Evolutionary conservation across 768 basidiomycete species (phyloP).

Genomic region (Leccinellum luteum): DNA sequence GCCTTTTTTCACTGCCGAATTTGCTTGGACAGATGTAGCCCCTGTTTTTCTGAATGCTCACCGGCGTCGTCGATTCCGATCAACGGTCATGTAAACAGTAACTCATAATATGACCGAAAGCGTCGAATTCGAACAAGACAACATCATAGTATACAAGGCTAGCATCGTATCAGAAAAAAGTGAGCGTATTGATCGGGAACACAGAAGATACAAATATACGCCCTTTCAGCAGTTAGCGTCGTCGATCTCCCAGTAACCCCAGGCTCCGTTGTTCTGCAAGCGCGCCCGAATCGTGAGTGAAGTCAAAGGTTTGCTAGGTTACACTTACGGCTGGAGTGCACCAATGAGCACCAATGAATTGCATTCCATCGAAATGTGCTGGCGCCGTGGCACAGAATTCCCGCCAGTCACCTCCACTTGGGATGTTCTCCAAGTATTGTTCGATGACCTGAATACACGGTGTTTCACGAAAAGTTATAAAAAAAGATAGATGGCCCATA

Average conservation of each 20-base stretch:
- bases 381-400: not conserved
- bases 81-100: too few relatives aligned
- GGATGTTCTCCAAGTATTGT: not conserved
- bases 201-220: not conserved
- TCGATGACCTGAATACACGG: not conserved
- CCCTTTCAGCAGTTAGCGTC: not conserved
- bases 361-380: not conserved
- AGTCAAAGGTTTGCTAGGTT: not conserved
- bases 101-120: too few relatives aligned
- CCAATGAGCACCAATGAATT: not conserved
- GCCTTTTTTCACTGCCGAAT: too few relatives aligned
- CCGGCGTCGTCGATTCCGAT: too few relatives aligned
- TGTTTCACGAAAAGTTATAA: not conserved
- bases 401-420: not conserved
- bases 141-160: too few relatives aligned
- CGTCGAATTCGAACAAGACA: too few relatives aligned
- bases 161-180: too few relatives aligned
- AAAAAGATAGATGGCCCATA: not conserved
- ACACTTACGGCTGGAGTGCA: not conserved
- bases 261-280: not conserved
- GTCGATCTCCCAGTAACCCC: not conserved
- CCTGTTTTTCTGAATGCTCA: too few relatives aligned
- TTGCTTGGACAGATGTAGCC: too few relatives aligned
- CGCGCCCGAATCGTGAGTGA: not conserved
- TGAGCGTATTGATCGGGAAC: too few relatives aligned